phyloP scores from a whole-genome alignment of 805 yeast genomes.

The Priceomyces haplophilus region DNA sequence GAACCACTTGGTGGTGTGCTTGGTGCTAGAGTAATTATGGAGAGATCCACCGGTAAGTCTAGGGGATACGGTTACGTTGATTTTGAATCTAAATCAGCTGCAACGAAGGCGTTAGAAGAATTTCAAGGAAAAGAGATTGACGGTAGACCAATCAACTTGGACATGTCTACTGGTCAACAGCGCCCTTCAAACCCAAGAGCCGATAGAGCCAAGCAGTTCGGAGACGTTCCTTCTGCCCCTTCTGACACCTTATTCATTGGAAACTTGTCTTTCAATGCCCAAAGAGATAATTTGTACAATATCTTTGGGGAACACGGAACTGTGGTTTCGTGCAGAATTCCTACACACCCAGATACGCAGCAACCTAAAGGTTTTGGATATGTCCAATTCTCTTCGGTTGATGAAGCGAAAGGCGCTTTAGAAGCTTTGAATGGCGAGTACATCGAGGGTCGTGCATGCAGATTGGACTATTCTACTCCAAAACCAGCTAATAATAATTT shows the following conservation, averaged over 20 bases:
- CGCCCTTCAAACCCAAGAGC: slow-evolving; percentile 51
- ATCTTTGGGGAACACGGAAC: slow-evolving; percentile 76
- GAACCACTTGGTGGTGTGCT: slow-evolving; percentile 77
- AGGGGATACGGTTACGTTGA: slow-evolving; percentile 98
- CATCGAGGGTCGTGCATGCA: slow-evolving; percentile 87
- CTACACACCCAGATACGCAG: slow-evolving; percentile 98
- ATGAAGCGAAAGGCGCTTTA: slow-evolving; percentile 86
- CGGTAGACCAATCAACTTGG: slow-evolving; percentile 94
- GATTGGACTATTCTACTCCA: slow-evolving; percentile 94
- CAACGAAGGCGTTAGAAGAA: slow-evolving; percentile 81
- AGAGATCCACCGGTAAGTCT: slow-evolving; percentile 87
- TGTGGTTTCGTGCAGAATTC: slow-evolving; percentile 87
- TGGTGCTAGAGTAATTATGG: slow-evolving; percentile 89
- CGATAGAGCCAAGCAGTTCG: slow-evolving; percentile 85
- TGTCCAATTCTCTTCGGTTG: slow-evolving; percentile 83
- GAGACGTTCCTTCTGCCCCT: slow-evolving; percentile 88
- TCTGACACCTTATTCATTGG: slow-evolving; percentile 96
- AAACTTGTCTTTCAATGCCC: slow-evolving; percentile 87
- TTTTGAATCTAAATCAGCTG: slow-evolving; percentile 70
- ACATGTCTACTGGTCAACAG: slow-evolving; percentile 84
- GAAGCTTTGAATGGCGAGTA: slow-evolving; percentile 85
- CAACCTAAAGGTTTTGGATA: slow-evolving; percentile 99
- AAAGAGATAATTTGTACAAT: slow-evolving; percentile 73
- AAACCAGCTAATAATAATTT: slow-evolving; percentile 56
- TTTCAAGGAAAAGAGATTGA: slow-evolving; percentile 93